These are phyloP conservation scores for Sicyos edulis DNA, from an alignment of 306 rosid species.

Conservation along the genomic window DNA sequence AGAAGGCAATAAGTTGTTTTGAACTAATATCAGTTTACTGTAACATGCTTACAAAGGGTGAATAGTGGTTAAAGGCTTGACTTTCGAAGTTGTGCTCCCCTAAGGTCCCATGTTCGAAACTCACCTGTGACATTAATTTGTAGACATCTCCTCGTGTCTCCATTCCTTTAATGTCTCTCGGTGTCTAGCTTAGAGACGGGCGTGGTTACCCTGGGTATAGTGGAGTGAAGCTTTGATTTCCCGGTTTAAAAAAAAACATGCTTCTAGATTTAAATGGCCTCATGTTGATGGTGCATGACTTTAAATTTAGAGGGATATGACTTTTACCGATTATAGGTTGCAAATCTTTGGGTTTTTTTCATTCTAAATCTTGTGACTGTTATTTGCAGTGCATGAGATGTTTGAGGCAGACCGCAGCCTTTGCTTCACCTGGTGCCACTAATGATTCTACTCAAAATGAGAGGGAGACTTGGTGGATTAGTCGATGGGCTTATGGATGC, in stretches of 20 bases:
- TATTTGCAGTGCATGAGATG: constrained; percentile 87
- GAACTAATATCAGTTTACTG: not conserved
- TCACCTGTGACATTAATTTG: no score
- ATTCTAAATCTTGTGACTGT: constrained; percentile 7
- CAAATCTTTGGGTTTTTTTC: not conserved
- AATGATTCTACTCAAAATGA: constrained; percentile 47
- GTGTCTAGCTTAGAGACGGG: no score
- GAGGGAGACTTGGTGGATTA: constrained; percentile 86
- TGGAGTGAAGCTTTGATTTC: no score
- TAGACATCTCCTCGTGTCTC: no score
- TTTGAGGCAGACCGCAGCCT: constrained; percentile 90
- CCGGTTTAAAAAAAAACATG: no score
- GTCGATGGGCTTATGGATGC: constrained; percentile 94
- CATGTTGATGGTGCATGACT: constrained; percentile 3
- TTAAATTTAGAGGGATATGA: not conserved
- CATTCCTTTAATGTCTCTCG: no score
- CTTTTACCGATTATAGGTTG: not conserved
- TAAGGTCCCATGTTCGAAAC: no score
- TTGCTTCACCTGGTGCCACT: constrained; percentile 57
- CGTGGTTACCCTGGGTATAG: no score
- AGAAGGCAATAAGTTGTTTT: not conserved
- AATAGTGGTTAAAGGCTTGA: no score
- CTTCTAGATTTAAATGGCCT: constrained; percentile 14
- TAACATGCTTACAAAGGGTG: no score
- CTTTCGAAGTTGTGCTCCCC: no score